Evolutionary conservation across 352 stramenopile genomes (phyloP), one percentile per base, ranked within the genome.

Genomic region (Globisporangium sylvaticum): DNA sequence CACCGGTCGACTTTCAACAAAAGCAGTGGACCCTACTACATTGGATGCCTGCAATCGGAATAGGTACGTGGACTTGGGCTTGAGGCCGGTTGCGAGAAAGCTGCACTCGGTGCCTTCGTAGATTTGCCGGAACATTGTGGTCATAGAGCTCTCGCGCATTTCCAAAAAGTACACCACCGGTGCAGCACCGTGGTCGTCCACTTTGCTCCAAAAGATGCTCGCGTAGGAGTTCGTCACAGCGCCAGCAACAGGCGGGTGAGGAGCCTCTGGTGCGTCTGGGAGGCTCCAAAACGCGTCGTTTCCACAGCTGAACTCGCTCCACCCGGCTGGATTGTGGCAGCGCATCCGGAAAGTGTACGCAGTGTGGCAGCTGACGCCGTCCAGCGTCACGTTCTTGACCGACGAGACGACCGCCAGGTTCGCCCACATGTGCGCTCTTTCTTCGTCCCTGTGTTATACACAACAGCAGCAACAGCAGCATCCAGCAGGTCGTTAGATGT

Each of bases 1-100:
- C 24, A 92, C 78, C 3, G 73, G 64, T 56, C 78, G 80, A 29
- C 76, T 90, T 65, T 94, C 86, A 10, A 91, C 74, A 69, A 89
- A 90, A 1, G 42, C 14, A 22, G 76, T 91, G 15, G 74, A 79
- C 2, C 86, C 86, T 12, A 94, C 74, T 3, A 76, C 70, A 59
- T 94, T 94, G n/a, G 75, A 82, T 2, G 84, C 86, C 44, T 89
- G 81, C 3, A 94, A 66, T 9, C 86, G 84, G 70, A 92, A 91
- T 7, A 72, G 72, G 71, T 92, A 91, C 4, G 71, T 70, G 1
- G 81, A 77, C 58, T 80, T 81, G 8, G 86, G 66, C 6, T 67
- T 58, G 1, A 94, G 75, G 0, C 57, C 70, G 1, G 74, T 72
- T n/a, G 76, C 79, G 14, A 94, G 74, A 57, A 87, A 90, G 62